A percentile compares a stretch with the other conserved stretches of the same genome.
phyloP scores from a whole-genome alignment of 345 rosid species.

The Cardiospermum halicacabum region DNA sequence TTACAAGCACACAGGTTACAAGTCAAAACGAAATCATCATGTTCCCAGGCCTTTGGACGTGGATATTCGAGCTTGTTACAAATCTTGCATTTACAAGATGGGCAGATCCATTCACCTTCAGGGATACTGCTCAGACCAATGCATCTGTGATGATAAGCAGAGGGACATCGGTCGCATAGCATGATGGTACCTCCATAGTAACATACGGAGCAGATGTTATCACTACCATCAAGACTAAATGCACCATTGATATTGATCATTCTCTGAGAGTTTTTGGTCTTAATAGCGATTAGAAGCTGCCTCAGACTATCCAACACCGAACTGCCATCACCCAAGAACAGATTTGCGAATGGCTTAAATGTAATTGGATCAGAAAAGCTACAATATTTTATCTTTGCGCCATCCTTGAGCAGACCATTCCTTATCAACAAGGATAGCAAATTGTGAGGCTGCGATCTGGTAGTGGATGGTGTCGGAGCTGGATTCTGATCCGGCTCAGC shows the following conservation, averaged over 20 bases:
- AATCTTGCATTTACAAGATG: slow-evolving; percentile 59
- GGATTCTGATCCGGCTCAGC: neutral
- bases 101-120: slow-evolving; percentile 72
- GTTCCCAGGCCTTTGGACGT: neutral
- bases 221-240: slow-evolving; percentile 3
- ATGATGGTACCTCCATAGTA: slow-evolving; percentile 48
- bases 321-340: slow-evolving; percentile 34
- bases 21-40: slow-evolving; percentile 13
- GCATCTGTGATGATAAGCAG: slow-evolving; percentile 43
- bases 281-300: slow-evolving; percentile 15
- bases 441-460: slow-evolving; percentile 13
- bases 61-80: slow-evolving; percentile 35
- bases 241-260: neutral
- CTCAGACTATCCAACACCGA: slow-evolving; percentile 45
- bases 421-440: slow-evolving; percentile 42
- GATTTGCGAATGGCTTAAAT: slow-evolving; percentile 28
- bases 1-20: slow-evolving; percentile 60
- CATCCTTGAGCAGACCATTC: slow-evolving; percentile 18
- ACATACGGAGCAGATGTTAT: slow-evolving; percentile 37
- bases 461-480: neutral
- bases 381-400: slow-evolving; percentile 36
- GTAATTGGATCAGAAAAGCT: too few relatives aligned
- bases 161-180: slow-evolving; percentile 56
- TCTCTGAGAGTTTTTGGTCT: slow-evolving; percentile 5
- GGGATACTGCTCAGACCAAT: slow-evolving; percentile 50